Evolutionary conservation across 2,329 filamentous ascomycete species (phyloP), one percentile per base, ranked within the genome.

Genomic region (Pyrenophora seminiperda): DNA sequence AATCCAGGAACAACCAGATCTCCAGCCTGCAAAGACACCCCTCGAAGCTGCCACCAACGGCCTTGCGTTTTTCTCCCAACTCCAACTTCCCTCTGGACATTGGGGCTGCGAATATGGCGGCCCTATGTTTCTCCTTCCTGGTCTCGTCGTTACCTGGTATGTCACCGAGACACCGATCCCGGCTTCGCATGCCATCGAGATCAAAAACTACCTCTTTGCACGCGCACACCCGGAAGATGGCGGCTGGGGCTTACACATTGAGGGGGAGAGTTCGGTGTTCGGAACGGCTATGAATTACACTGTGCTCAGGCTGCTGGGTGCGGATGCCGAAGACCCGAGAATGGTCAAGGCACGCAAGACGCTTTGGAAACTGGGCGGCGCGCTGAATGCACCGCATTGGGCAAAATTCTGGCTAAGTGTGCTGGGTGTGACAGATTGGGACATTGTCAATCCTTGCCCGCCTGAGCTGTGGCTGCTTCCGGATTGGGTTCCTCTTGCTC

Each of bases 91-190:
- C 11, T 88, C 90, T 1, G 94, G 94, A 4, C 90, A 97, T 68
- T 99, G 94, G 94, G 94, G 82, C 4, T 97, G 93, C 76, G 94
- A 99, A 72, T 99, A 99, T 76, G 94, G 94, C 46, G 94, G 94
- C 0, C 94, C 94, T 3, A 93, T 97, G 90, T 99, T 99, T 69
- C 82, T 97, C 31, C 79, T 97, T 1, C 91, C 93, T 0, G 90
- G 93, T 36, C 72, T 96, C 17, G 85, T 97, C 54, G 85, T 96
- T 61, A 82, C 89, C 20, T 95, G 90, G 85, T 92, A 96, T 71
- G 88, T 88, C 43, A 97, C 92, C 55, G 86, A 92, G 69, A 96
- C 91, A 43, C 88, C 89, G 3, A 90, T 99, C 49, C 86, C 91
- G 1, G 83, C 85, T 54, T 84, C 89, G 50, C 87, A 91, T 71